Base-by-base conservation (phyloP, 176 grass and related monocot genomes). In the Saccharum officinarum region DNA sequence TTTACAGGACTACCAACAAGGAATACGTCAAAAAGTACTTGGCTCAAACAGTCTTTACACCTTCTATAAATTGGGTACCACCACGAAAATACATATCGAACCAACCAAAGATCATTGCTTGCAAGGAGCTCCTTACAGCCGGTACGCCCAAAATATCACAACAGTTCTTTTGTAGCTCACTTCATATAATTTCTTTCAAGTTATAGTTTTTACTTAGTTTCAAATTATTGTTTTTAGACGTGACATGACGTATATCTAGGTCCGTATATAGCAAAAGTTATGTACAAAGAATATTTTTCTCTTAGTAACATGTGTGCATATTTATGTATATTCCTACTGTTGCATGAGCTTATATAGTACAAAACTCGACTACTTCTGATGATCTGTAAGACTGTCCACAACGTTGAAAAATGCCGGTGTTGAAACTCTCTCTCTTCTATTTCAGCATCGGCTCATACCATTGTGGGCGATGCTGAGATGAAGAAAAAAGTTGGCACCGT, bases 21-120 rank as follows among this genome's bases (percentile, higher is more conserved):
- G 49, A 69, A 69, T 26, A 40, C 1, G 11, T 68, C 74, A 77
- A 33, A 61, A 41, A 18, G 37, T 62, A 63, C 14, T 10, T 28
- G 22, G 39, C 46, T 40, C 8, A 55, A 82, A 70, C 47, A 82
- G 22, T 40, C 45, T 2, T 8, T 40, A 8, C 22, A 2, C 34
- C 47, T 57, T 18, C 33, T 82, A 82, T 82, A 82, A 82, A 82
- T 82, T 57, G 46, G 2, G 20, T 7, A 13, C 12, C 45, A 69
- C 13, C 45, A 52, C 7, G 22, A 40, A 41, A 41, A 13, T 4
- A 38, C 9, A 38, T 17, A 28, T 17, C 1, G 31, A 45, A 25
- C 67, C 12, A 38, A 54, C 22, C 44, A 52, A 28, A 71, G 31
- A 17, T 25, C 30, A 22, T 10, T 17, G 7, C 13, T 41, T 3